A percentile compares a stretch with the other conserved stretches of the same genome.
Evolutionary conservation across 2,329 filamentous ascomycete genomes (phyloP).

Genomic region (Amylocarpus encephaloides): DNA sequence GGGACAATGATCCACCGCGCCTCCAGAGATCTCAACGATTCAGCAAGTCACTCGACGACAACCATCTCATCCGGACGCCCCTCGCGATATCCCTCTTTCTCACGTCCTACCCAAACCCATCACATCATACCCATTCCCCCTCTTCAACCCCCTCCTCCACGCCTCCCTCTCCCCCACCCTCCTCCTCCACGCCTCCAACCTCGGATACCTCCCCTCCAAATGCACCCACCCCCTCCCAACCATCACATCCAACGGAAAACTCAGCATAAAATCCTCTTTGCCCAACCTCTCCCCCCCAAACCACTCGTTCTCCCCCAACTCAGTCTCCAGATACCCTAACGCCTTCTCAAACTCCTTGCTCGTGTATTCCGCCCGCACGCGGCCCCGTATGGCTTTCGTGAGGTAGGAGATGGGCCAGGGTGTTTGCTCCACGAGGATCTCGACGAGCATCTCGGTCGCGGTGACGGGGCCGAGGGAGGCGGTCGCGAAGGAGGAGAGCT

Average conservation of each 20-base stretch:
- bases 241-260: constrained; percentile 32
- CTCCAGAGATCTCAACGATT: no score
- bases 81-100: no score
- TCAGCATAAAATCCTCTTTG: constrained; percentile 32
- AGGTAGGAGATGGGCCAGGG: constrained; percentile 26
- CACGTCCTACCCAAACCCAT: neutral
- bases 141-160: constrained; percentile 30
- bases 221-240: constrained; percentile 29
- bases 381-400: constrained; percentile 12
- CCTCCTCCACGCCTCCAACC: constrained; percentile 29
- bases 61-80: no score
- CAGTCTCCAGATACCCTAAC: constrained; percentile 21
- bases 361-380: constrained; percentile 16
- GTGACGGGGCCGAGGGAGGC: constrained; percentile 23
- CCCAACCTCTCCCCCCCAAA: constrained; percentile 31
- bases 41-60: no score
- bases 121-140: constrained; percentile 32
- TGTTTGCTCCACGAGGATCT: constrained; percentile 18
- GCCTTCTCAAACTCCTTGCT: constrained; percentile 20
- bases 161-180: constrained; percentile 27
- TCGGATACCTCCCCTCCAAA: constrained; percentile 29
- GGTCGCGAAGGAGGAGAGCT: constrained; percentile 26
- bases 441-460: constrained; percentile 25
- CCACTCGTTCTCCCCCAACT: constrained; percentile 25
- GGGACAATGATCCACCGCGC: no score